Conservation (phyloP, 805 yeast genomes). For the Pichia paraexigua region DNA sequence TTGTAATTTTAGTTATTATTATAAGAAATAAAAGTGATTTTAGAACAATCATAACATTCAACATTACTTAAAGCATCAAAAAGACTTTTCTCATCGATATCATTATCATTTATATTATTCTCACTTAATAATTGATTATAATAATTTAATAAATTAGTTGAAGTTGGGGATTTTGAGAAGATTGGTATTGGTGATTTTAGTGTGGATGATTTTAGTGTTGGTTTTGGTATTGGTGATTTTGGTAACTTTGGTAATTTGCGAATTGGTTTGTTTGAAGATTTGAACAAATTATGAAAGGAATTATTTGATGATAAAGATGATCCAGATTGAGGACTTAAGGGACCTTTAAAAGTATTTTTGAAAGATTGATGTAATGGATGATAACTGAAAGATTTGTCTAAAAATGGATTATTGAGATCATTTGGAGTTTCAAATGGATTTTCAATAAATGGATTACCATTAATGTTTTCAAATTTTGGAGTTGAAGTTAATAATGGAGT, state of each 20-base stretch:
- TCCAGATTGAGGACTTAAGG: not conserved
- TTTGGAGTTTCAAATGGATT: not conserved
- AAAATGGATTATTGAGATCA: not conserved
- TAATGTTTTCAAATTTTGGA: not conserved
- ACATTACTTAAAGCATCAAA: slow-evolving; percentile 10
- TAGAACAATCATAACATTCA: slow-evolving; percentile 9
- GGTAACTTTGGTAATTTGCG: not conserved
- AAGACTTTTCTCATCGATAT: slow-evolving; percentile 6
- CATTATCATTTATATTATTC: not conserved
- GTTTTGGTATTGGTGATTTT: not conserved
- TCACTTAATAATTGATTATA: not conserved
- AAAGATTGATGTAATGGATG: not conserved
- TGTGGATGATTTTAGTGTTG: not conserved
- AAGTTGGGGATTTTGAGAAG: not conserved
- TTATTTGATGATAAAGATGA: not conserved
- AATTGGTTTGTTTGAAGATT: not conserved
- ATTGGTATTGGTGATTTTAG: not conserved
- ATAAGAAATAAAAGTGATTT: slow-evolving; percentile 2
- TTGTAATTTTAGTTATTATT: not conserved
- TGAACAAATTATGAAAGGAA: no score
- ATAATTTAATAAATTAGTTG: not conserved
- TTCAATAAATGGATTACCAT: not conserved
- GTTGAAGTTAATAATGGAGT: not conserved
- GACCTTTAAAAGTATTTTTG: not conserved
- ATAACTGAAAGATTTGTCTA: not conserved